Conservation (phyloP, 345 rosid genomes). For the Gossypium ekmanianum region DNA sequence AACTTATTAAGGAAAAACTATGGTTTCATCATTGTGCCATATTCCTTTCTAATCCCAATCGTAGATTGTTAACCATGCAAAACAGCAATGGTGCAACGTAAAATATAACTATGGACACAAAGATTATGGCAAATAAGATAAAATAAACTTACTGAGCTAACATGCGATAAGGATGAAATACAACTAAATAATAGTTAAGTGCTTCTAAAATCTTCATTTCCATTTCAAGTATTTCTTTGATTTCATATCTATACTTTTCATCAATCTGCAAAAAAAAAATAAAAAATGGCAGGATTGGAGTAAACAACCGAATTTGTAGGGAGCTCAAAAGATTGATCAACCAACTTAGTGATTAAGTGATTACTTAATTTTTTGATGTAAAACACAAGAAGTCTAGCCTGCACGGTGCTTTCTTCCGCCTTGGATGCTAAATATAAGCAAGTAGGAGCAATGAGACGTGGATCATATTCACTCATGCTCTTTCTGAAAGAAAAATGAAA, state of each 20-base stretch:
- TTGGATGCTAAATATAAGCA: slow-evolving; percentile 97
- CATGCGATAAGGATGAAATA: slow-evolving; percentile 88
- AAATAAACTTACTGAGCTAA: slow-evolving; percentile 56
- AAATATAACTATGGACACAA: slow-evolving; percentile 6
- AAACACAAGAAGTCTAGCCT: slow-evolving; percentile 71
- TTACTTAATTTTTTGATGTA: slow-evolving; percentile 69
- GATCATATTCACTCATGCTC: slow-evolving; percentile 89
- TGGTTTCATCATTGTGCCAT: background rate
- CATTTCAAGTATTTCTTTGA: slow-evolving; percentile 94
- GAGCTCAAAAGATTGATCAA: slow-evolving; percentile 2
- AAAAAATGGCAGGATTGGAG: slow-evolving; percentile 21
- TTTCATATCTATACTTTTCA: slow-evolving; percentile 74
- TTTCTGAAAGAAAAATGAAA: slow-evolving; percentile 47
- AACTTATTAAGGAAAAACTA: background rate
- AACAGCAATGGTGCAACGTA: background rate
- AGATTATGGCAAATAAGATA: slow-evolving; percentile 2
- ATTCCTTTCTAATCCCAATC: background rate
- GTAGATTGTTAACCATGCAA: background rate
- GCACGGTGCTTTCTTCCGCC: slow-evolving; percentile 97
- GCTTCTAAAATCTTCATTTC: slow-evolving; percentile 98
- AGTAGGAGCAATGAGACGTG: slow-evolving; percentile 87
- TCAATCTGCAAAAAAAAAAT: slow-evolving; percentile 52
- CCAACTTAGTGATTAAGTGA: slow-evolving; percentile 23
- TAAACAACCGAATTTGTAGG: slow-evolving; percentile 13
- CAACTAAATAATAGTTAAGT: slow-evolving; percentile 84